These are phyloP conservation scores for Waitea zeae DNA, from an alignment of 1,284 basidiomycete genomes.

Conservation along the genomic window DNA sequence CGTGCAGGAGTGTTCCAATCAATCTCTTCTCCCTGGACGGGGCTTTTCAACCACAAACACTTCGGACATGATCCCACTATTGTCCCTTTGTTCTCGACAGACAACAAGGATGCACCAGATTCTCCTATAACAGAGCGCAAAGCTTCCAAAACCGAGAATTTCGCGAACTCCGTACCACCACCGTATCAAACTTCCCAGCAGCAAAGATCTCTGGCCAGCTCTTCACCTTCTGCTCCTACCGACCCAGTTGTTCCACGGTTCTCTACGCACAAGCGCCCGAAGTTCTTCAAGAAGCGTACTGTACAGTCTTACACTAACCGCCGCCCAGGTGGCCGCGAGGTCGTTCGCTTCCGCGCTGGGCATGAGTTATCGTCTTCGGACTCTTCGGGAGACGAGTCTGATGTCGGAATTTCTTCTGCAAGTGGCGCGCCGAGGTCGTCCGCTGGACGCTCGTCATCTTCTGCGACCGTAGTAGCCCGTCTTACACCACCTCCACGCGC, in stretches of 20 bases:
- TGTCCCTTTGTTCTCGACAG: neutral
- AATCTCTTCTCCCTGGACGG: slow-evolving; percentile 30
- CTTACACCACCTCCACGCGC: no score
- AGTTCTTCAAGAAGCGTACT: neutral
- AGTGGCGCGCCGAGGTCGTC: no score
- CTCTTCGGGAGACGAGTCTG: neutral
- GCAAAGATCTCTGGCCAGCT: neutral
- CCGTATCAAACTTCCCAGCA: neutral
- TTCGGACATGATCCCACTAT: neutral
- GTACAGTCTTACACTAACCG: no score
- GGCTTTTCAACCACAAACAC: slow-evolving; percentile 17
- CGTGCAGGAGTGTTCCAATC: slow-evolving; percentile 26
- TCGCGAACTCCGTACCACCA: neutral
- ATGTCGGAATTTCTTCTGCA: neutral
- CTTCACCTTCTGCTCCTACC: neutral
- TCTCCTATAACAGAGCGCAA: neutral
- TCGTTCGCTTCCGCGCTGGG: neutral
- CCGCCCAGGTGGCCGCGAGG: neutral
- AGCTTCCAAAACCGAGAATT: neutral
- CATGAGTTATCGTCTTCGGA: neutral
- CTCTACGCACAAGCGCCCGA: neutral
- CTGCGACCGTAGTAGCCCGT: neutral
- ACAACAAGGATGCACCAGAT: no score
- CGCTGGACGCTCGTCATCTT: no score
- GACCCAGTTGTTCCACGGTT: no score